A percentile compares a stretch with the other conserved stretches of the same genome.
phyloP scores from a whole-genome alignment of 75 land plant genomes.

The Cunninghamia lanceolata region DNA sequence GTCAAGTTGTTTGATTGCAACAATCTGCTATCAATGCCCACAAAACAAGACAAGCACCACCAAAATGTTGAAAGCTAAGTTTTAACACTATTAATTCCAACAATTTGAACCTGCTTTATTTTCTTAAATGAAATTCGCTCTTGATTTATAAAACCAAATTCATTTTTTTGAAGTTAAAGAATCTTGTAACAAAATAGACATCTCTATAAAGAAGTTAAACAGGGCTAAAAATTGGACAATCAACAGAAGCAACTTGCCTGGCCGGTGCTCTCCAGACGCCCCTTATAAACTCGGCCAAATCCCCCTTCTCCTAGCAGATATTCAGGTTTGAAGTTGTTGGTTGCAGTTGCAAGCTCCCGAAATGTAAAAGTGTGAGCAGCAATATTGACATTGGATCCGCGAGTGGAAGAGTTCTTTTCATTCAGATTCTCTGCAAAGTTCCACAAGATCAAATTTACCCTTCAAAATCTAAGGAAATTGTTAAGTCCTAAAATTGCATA shows the following conservation, averaged over 20 bases:
- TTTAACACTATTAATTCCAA: not conserved
- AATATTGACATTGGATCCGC: slow-evolving; percentile 56
- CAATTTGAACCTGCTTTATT: not conserved
- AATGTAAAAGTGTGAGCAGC: slow-evolving; percentile 83
- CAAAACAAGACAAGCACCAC: not conserved
- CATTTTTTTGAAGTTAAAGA: not conserved
- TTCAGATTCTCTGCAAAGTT: not conserved
- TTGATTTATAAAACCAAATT: not conserved
- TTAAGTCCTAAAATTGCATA: not conserved
- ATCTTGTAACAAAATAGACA: not conserved
- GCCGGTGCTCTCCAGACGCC: slow-evolving; percentile 45
- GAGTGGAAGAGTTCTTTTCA: slow-evolving; percentile 10
- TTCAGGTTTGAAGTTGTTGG: slow-evolving; percentile 66
- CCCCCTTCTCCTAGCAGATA: slow-evolving; percentile 75
- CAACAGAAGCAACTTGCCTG: slow-evolving; percentile 32
- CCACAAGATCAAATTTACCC: not conserved
- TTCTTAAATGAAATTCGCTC: not conserved
- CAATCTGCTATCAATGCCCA: slow-evolving; percentile 26
- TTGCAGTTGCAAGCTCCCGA: slow-evolving; percentile 55
- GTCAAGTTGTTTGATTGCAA: slow-evolving; percentile 71
- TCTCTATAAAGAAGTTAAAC: not conserved
- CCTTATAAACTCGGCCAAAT: slow-evolving; percentile 77
- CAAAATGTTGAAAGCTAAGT: not conserved
- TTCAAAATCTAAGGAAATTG: not conserved
- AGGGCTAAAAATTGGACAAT: not conserved